phyloP scores from a whole-genome alignment of 148 eudicot species.

The Rhododendron molle region DNA sequence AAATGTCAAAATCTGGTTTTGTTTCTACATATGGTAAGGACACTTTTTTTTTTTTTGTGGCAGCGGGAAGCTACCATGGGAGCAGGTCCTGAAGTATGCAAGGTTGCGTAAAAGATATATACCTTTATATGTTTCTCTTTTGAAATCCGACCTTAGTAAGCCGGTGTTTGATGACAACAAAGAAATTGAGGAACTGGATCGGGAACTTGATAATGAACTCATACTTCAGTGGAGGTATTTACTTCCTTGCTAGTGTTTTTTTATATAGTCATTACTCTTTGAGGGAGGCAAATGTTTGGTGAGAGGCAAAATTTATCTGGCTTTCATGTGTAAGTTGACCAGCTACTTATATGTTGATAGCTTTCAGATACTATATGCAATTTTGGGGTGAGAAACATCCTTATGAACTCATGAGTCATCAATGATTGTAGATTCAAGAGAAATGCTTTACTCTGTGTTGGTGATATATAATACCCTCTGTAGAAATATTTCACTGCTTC shows the following conservation, averaged over 20 bases:
- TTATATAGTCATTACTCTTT: background rate
- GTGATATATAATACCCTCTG: background rate
- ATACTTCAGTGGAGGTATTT: slow-evolving; percentile 94
- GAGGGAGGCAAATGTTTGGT: background rate
- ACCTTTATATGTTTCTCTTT: slow-evolving; percentile 77
- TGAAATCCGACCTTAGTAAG: slow-evolving; percentile 68
- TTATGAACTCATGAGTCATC: background rate
- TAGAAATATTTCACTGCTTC: background rate
- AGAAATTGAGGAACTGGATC: slow-evolving; percentile 80
- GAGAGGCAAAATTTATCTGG: slow-evolving; percentile 1
- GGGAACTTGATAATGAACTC: slow-evolving; percentile 85
- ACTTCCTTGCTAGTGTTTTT: slow-evolving; percentile 1
- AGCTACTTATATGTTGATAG: background rate
- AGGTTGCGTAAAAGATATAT: slow-evolving; percentile 82
- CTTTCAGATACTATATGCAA: background rate
- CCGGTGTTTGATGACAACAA: slow-evolving; percentile 61
- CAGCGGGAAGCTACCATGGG: slow-evolving; percentile 96
- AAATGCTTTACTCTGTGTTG: background rate
- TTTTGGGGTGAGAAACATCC: background rate
- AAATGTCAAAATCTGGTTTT: background rate
- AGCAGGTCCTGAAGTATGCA: slow-evolving; percentile 76
- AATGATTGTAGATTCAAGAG: background rate
- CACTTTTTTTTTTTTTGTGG: slow-evolving; percentile 6
- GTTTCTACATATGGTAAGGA: background rate
- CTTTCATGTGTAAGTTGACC: background rate